Conservation (phyloP, 306 rosid species). For the Astragalus glycyphyllos region DNA sequence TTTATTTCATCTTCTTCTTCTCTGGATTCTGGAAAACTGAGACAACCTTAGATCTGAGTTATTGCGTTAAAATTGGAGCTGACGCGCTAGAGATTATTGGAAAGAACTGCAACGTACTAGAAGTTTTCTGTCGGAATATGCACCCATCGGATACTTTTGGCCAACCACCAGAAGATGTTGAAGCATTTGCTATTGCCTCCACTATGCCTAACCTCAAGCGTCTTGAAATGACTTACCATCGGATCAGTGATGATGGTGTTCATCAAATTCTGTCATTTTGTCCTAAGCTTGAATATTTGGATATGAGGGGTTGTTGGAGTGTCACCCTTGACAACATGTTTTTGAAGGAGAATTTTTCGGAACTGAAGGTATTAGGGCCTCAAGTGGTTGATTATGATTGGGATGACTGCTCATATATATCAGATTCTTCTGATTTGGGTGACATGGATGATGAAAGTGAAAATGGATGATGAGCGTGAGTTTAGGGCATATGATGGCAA, state of each 20-base stretch:
- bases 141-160: slow-evolving; percentile 81
- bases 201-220: slow-evolving; percentile 91
- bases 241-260: slow-evolving; percentile 61
- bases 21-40: no score
- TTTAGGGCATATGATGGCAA: background rate
- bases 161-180: slow-evolving; percentile 69
- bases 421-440: slow-evolving; percentile 65
- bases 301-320: slow-evolving; percentile 94
- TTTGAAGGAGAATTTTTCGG: slow-evolving; percentile 62
- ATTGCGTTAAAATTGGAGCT: slow-evolving; percentile 69
- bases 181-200: slow-evolving; percentile 79
- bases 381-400: slow-evolving; percentile 59
- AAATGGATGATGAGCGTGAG: no score
- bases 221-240: slow-evolving; percentile 87
- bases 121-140: slow-evolving; percentile 79
- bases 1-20: no score
- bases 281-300: slow-evolving; percentile 70
- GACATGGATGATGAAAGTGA: slow-evolving; percentile 61
- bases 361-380: slow-evolving; percentile 81
- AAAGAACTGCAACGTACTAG: slow-evolving; percentile 76
- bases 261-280: slow-evolving; percentile 65
- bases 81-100: slow-evolving; percentile 74
- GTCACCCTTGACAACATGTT: slow-evolving; percentile 65
- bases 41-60: slow-evolving; percentile 89
- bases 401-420: slow-evolving; percentile 68